Evolutionary conservation across 441 rosid genomes (phyloP), one percentile per base, ranked within the genome.

Genomic region (Erodium texanum): DNA sequence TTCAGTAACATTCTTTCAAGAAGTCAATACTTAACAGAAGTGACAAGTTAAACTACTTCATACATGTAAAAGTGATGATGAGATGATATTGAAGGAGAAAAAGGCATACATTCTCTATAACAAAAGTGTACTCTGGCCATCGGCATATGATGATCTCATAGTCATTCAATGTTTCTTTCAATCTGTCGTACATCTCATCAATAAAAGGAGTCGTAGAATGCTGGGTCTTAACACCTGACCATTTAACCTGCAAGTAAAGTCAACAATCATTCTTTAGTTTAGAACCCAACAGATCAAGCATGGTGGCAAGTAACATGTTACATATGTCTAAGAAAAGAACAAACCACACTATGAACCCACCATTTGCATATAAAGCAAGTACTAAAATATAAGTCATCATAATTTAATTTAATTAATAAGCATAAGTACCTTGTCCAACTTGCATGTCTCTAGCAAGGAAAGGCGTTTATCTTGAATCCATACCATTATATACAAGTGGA

Each of bases 401-500:
- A n/a, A 63, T 63, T 29, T 45, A 27, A 45, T 68, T 11, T 34
- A 34, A 38, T 9, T 38, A 62, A 11, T 34, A 36, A 43, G 59
- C 72, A 68, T 24, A 63, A 69, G 14, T 82, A 88, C 99, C 96
- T 94, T 94, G 78, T 94, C 99, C 73, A 94, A 80, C 82, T 88
- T 94, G 74, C 96, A 94, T 14, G 93, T 82, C 75, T 91, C 99
- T 0, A 91, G 96, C 77, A 94, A 81, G 67, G 92, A 81, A 66
- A 85, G 86, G 64, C 96, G 99, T 75, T 80, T 89, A 73, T 94
- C 99, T 85, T 93, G 93, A 85, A 93, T 93, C 99, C 99, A 93
- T 20, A 91, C 76, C 90, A 91, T 86, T 73, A 93, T 89, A 80
- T 93, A 93, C 68, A 91, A 73, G 82, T 93, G 92, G 81, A 93